Evolutionary conservation across 202 grass and related monocot species (phyloP).

Genomic region (Schoenoplectus triqueter): DNA sequence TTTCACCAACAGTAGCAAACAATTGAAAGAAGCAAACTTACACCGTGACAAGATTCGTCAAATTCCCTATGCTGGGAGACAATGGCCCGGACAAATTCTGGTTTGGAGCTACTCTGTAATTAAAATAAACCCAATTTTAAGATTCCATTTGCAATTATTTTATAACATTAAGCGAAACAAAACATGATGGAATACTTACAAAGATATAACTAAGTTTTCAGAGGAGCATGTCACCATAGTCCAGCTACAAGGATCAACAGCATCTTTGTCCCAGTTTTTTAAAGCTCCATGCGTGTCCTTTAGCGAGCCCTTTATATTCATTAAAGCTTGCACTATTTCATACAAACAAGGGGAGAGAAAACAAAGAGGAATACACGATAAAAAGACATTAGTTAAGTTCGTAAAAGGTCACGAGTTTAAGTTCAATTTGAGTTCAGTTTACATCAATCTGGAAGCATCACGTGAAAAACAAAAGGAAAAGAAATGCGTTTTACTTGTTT

Average conservation of each 20-base stretch:
- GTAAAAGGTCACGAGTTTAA: background rate
- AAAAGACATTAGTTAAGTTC: background rate
- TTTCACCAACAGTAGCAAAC: conserved; percentile 7
- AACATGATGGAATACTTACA: conserved; percentile 47
- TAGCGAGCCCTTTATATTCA: conserved; percentile 66
- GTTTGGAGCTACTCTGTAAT: conserved; percentile 59
- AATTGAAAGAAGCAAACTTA: conserved; percentile 45
- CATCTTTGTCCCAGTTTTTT: conserved; percentile 79
- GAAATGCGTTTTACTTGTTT: conserved; percentile 28
- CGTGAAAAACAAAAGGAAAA: background rate
- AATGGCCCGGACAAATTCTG: conserved; percentile 75
- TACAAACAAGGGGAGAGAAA: conserved; percentile 33
- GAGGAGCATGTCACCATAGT: conserved; percentile 69
- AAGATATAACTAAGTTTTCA: conserved; percentile 40
- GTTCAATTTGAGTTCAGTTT: conserved; percentile 11
- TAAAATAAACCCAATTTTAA: conserved; percentile 3
- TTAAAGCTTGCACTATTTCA: conserved; percentile 69
- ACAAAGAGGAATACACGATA: background rate
- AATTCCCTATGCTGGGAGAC: conserved; percentile 74
- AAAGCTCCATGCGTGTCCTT: conserved; percentile 67
- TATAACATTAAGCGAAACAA: background rate
- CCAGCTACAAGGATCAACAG: conserved; percentile 87
- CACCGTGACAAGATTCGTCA: conserved; percentile 76
- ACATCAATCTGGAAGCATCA: background rate
- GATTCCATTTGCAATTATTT: background rate